A percentile compares a stretch with the other conserved stretches of the same genome.
Evolutionary conservation across 2,329 filamentous ascomycete genomes (phyloP).

Genomic region (Hypoxylon sp.): DNA sequence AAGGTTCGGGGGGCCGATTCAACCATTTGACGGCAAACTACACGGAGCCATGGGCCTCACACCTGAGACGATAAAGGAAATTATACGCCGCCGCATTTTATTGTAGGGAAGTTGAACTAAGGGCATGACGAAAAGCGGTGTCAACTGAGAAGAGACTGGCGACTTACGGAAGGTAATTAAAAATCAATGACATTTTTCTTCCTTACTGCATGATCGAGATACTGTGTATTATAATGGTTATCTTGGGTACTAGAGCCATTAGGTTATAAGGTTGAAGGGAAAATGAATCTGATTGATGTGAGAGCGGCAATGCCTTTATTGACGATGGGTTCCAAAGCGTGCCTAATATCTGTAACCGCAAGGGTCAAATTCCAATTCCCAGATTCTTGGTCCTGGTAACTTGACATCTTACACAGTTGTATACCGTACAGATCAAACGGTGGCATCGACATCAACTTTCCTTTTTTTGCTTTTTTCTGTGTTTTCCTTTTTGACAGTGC

Average conservation of each 20-base stretch:
- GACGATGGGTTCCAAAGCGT: no score
- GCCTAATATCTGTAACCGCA: background rate
- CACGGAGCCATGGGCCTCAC: constrained; percentile 8
- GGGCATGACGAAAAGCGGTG: background rate
- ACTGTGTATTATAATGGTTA: background rate
- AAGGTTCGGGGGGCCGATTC: constrained; percentile 3
- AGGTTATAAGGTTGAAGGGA: background rate
- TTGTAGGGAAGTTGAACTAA: constrained; percentile 4
- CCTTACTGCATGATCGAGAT: background rate
- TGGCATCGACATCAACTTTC: background rate
- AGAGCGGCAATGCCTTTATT: no score
- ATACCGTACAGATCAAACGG: constrained; percentile 11
- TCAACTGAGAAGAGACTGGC: constrained; percentile 2
- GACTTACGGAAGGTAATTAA: background rate
- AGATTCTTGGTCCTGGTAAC: background rate
- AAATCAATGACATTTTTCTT: background rate
- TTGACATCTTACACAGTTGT: background rate
- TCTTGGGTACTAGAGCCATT: background rate
- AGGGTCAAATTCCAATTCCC: constrained; percentile 6
- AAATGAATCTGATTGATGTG: background rate
- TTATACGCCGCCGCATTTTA: background rate
- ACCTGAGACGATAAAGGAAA: constrained; percentile 14
- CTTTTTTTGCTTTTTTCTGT: no score
- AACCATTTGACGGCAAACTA: constrained; percentile 10
- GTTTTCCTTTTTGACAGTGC: constrained; percentile 12